Conservation (phyloP, 1,139 yeast species). For the Cylindricascospora bacillispora region DNA sequence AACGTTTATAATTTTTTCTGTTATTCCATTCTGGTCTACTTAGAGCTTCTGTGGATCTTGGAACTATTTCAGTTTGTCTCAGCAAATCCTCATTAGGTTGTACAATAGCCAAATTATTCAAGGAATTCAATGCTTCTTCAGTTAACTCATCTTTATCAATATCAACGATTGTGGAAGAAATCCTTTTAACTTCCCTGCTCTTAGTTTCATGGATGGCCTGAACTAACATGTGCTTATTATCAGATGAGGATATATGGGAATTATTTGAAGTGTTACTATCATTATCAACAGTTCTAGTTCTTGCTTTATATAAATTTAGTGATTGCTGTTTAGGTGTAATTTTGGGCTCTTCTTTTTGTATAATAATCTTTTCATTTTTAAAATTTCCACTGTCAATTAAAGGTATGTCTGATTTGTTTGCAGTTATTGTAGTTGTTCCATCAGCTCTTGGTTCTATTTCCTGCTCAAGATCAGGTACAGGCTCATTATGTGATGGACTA, state of each 20-base stretch:
- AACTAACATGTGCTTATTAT: conserved; percentile 7
- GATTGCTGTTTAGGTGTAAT: background rate
- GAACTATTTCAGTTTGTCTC: background rate
- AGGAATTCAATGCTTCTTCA: conserved; percentile 20
- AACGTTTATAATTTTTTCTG: conserved; percentile 28
- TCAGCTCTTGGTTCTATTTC: too few relatives aligned
- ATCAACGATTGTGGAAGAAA: conserved; percentile 14
- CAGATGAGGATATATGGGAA: too few relatives aligned
- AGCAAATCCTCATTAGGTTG: conserved; percentile 11
- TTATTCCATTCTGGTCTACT: conserved; percentile 17
- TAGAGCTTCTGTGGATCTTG: conserved; percentile 3
- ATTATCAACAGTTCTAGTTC: background rate
- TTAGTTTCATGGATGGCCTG: conserved; percentile 25
- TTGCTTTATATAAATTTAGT: background rate
- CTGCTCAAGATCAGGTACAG: too few relatives aligned
- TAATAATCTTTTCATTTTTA: too few relatives aligned
- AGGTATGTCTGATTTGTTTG: too few relatives aligned
- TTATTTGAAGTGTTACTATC: background rate
- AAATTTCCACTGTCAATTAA: too few relatives aligned
- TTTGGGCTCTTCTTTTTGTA: too few relatives aligned
- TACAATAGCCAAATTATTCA: conserved; percentile 25
- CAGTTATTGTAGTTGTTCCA: too few relatives aligned
- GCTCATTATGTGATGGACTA: too few relatives aligned
- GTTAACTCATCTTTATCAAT: conserved; percentile 21
- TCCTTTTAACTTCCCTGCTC: conserved; percentile 21